Evolutionary conservation across 164 flowering plant species (phyloP), one percentile per base, ranked within the genome.

Genomic region (Santalum album): DNA sequence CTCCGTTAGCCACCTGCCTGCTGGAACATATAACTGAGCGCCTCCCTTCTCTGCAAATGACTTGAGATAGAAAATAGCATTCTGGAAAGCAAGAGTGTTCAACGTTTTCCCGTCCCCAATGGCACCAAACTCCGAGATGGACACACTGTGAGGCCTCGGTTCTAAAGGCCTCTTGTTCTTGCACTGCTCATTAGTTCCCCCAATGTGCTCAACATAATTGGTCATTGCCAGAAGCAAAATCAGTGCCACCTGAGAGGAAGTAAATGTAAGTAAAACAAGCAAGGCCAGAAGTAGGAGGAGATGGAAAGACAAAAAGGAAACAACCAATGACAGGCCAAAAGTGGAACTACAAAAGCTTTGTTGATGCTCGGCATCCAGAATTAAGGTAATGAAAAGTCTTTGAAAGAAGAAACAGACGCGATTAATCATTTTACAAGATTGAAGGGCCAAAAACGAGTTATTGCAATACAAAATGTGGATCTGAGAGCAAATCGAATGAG

Each of bases 41-140:
- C 99, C 97, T 12, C 99, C 99, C 61, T 91, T 92, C 56, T 89
- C 96, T 7, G 88, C 83, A 65, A 92, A 89, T 22, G 96, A 84
- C 59, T 79, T 83, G 53, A 92, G 80, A 72, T 86, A 89, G 71
- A 86, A 92, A 44, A 92, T 74, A 25, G 96, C 96, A 79, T 89
- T 92, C 60, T 89, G 96, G 64, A 89, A 92, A 29, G 98, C 98
- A 36, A 83, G 57, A 1, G 96, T 89, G 51, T 92, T 92, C 59
- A 82, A 44, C 17, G 98, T 84, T 71, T 80, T 81, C 40, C 98
- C 98, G 65, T 92, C 96, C 26, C 96, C 96, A 51, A 89, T 92
- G 16, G 96, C 98, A 16, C 98, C 98, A 67, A 92, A 92, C 68
- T 92, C 98, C 36, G 59, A 51, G 26, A 92, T 90, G 7, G 96